Evolutionary conservation across 2,329 filamentous ascomycete genomes (phyloP).

Genomic region (Diaporthe velutina): DNA sequence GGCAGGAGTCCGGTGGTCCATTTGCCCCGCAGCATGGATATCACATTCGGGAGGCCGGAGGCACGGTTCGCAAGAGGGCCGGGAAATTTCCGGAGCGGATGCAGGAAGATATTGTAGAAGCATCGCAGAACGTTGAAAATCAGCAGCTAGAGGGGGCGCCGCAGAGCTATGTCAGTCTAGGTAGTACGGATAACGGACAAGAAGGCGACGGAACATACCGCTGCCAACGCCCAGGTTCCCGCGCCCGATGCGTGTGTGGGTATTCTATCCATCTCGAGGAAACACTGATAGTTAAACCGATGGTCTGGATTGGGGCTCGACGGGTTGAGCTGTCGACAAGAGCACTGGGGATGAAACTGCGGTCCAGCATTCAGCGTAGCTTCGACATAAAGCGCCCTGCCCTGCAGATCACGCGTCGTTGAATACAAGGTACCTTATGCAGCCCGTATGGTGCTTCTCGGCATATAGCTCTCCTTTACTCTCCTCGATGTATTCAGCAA

Average conservation of each 20-base stretch:
- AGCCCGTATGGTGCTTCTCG: background rate
- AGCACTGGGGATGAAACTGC: background rate
- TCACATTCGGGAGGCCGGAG: conserved; percentile 13
- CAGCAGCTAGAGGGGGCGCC: background rate
- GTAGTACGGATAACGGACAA: background rate
- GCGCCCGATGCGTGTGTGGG: background rate
- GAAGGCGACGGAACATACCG: background rate
- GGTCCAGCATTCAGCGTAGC: background rate
- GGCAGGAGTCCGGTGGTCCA: conserved; percentile 20
- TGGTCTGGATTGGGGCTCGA: background rate
- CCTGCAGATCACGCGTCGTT: background rate
- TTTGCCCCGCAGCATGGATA: conserved; percentile 22
- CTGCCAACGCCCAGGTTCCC: conserved; percentile 24
- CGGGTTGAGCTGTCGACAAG: background rate
- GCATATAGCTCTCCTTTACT: background rate
- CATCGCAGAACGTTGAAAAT: background rate
- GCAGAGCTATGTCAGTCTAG: background rate
- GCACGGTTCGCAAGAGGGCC: conserved; percentile 35
- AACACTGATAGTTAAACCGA: background rate
- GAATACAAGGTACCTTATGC: background rate
- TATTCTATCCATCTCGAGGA: conserved; percentile 9
- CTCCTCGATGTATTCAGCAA: background rate
- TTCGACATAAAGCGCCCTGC: background rate
- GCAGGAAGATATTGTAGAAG: conserved; percentile 39
- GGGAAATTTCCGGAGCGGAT: conserved; percentile 36